Evolutionary conservation across 768 basidiomycete species (phyloP).

Genomic region (Phlegmacium glaucopus): DNA sequence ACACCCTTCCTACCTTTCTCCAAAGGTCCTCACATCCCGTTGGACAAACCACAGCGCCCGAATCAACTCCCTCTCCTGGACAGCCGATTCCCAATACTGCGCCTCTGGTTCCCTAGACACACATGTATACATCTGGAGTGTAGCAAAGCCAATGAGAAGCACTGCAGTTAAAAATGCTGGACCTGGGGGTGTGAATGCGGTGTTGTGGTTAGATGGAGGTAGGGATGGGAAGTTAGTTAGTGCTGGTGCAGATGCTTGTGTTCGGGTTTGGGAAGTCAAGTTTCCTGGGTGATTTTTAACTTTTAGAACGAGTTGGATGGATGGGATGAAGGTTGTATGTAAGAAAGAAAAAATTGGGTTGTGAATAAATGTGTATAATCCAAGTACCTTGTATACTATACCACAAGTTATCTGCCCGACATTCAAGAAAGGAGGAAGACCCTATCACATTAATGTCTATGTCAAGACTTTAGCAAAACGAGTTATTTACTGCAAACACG

Average conservation of each 20-base stretch:
- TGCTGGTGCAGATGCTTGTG: constrained; percentile 80
- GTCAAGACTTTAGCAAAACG: not conserved
- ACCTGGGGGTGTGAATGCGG: constrained; percentile 79
- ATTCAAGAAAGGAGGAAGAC: not conserved
- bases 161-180: constrained; percentile 84
- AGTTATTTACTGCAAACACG: not conserved
- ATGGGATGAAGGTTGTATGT: too few relatives aligned
- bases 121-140: constrained; percentile 85
- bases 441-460: not conserved
- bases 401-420: too few relatives aligned
- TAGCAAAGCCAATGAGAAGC: constrained; percentile 65
- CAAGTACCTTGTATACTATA: too few relatives aligned
- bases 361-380: too few relatives aligned
- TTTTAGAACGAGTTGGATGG: too few relatives aligned
- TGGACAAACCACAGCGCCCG: constrained; percentile 89
- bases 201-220: constrained; percentile 68
- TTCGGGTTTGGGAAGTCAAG: constrained; percentile 68
- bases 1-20: not conserved
- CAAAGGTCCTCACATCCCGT: constrained; percentile 61
- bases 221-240: constrained; percentile 55
- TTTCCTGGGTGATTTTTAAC: constrained; percentile 29
- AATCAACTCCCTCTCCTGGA: constrained; percentile 76
- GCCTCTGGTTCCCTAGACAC: constrained; percentile 94
- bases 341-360: too few relatives aligned
- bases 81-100: constrained; percentile 67